Evolutionary conservation across 148 eudicot genomes (phyloP), one percentile per base, ranked within the genome.

Genomic region (Rhododendron mucronatum): DNA sequence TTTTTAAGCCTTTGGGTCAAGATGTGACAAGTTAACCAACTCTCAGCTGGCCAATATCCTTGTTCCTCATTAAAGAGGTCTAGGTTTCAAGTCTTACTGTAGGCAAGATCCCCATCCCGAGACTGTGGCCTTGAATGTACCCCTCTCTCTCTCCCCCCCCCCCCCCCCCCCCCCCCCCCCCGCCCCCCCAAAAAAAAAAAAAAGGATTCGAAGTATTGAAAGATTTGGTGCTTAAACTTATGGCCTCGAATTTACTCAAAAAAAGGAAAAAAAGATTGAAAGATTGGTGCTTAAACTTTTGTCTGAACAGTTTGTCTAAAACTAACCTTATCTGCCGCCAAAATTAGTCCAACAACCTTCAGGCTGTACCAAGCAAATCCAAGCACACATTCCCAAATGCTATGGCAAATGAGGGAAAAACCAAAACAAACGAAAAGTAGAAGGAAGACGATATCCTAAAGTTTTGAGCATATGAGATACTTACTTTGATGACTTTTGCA

Each of bases 401-500:
- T 80, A 51, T 12, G 50, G 37, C 35, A 0, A 41, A 21, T 26
- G 26, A 30, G 20, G 33, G 55, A 55, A 30, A 55, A 16, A 41
- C 26, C 7, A 75, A 75, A 37, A 75, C 23, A 21, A 44, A 78
- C 15, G 10, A n/a, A 50, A 15, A 12, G 1, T 50, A 5, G 1
- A 51, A 7, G 35, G 37, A 35, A 18, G 23, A 23, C 18, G 9
- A 26, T 81, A 2, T 81, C 55, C 65, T n/a, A 7, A 30, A 51
- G 44, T 33, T 53, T 35, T 53, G 44, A 81, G 67, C 83, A 53
- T 16, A 13, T 7, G 3, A 53, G 83, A 8, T 55, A 7, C n/a
- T 55, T 51, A 80, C 67, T 51, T 53, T 81, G 1, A 8, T 55
- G 15, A 37, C 8, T 33, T 84, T 51, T 79, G 85, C 92, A 96